Percentiles rank a stretch among this genome's conserved stretches.
Evolutionary conservation across 2,329 filamentous ascomycete species (phyloP).

Genomic region (Alternaria consortialis): DNA sequence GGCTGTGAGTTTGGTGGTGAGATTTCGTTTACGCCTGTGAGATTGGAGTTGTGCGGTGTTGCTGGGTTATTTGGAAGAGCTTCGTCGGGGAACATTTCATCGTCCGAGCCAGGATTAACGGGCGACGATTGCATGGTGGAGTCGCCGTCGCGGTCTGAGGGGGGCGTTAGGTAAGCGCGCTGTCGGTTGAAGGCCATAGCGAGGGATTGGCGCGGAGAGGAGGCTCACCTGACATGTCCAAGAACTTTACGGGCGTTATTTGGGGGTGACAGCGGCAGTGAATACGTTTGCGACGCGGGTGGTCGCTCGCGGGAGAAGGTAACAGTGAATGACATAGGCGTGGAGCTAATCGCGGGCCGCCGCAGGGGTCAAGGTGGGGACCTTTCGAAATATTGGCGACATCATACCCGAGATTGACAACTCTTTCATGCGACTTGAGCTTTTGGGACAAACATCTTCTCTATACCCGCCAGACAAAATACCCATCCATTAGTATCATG

Average conservation of each 20-base stretch:
- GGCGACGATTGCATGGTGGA: slow-evolving; percentile 64
- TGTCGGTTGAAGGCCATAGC: slow-evolving; percentile 24
- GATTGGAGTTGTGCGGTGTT: slow-evolving; percentile 51
- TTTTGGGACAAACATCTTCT: neutral
- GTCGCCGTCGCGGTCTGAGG: slow-evolving; percentile 62
- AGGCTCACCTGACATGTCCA: slow-evolving; percentile 24
- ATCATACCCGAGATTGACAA: slow-evolving; percentile 6
- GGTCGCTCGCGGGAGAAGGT: slow-evolving; percentile 8
- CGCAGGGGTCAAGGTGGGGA: slow-evolving; percentile 17
- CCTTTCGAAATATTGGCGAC: slow-evolving; percentile 21
- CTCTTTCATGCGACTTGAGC: slow-evolving; percentile 1
- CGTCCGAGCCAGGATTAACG: slow-evolving; percentile 44
- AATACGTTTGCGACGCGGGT: slow-evolving; percentile 11
- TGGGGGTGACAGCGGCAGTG: neutral
- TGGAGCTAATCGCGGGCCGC: slow-evolving; percentile 20
- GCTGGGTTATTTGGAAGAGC: slow-evolving; percentile 47
- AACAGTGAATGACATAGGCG: slow-evolving; percentile 19
- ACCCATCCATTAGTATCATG: slow-evolving; percentile 48
- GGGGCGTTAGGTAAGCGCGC: slow-evolving; percentile 24
- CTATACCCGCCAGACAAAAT: neutral
- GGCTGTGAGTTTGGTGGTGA: slow-evolving; percentile 64
- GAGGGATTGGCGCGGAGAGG: neutral
- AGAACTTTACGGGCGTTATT: neutral
- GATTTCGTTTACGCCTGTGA: slow-evolving; percentile 55
- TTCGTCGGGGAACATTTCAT: slow-evolving; percentile 57